Conservation (phyloP, 2,329 filamentous ascomycete genomes). For the Hypoxylon sp. region DNA sequence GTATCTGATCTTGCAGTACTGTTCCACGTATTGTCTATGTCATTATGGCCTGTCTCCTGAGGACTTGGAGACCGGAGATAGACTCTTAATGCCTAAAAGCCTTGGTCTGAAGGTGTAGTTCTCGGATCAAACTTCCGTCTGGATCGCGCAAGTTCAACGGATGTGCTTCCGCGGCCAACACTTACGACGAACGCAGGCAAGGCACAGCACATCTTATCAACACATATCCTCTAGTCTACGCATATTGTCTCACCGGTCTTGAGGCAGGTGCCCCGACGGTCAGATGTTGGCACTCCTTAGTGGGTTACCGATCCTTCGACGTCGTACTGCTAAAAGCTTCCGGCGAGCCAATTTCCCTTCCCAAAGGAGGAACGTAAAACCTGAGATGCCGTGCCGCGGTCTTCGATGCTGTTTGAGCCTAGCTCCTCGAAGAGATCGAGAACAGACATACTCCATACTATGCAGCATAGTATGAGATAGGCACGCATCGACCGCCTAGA, state of each 20-base stretch:
- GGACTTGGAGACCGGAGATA: neutral
- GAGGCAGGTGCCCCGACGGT: neutral
- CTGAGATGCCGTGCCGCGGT: neutral
- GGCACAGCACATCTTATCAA: too few species aligned
- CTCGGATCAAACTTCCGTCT: neutral
- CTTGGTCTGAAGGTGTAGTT: too few species aligned
- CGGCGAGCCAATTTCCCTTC: neutral
- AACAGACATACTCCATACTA: too few species aligned
- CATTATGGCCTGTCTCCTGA: neutral
- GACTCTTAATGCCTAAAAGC: neutral
- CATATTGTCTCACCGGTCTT: neutral
- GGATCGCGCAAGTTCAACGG: neutral
- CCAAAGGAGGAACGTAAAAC: neutral
- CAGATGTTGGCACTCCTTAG: slow-evolving; percentile 2
- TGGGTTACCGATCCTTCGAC: neutral
- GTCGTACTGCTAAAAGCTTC: neutral
- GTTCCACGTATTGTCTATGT: neutral
- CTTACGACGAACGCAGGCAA: neutral
- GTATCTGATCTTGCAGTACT: too few species aligned
- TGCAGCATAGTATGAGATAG: neutral
- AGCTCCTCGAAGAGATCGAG: neutral
- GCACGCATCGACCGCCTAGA: slow-evolving; percentile 4
- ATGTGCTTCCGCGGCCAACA: neutral
- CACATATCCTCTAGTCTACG: neutral
- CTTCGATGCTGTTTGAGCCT: neutral